Evolutionary conservation across 2,329 filamentous ascomycete species (phyloP), one percentile per base, ranked within the genome.

Genomic region (Cercospora berteroae): DNA sequence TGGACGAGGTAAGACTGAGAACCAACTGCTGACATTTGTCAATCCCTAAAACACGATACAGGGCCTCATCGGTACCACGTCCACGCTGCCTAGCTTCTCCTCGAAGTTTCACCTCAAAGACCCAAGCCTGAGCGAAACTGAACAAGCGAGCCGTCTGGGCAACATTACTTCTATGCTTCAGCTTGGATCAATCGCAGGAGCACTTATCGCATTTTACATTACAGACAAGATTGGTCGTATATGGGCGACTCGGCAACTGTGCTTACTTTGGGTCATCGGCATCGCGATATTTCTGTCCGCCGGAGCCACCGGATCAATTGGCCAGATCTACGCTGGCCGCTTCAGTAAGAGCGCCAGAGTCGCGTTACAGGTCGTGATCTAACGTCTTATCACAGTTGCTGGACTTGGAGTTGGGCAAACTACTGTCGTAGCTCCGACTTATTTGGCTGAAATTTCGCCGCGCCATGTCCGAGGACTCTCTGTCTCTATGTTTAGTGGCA

Each of bases 121-220:
- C 1, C 88, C 88, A 73, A 81, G 79, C 56, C 73, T 78, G 20
- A 67, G 18, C 23, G 81, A 85, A 75, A 48, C 33, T 8, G 88
- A 89, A 68, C 88, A 91, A 77, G 88, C 90, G 80, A 88, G 90
- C 50, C 69, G 72, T 8, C 69, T 76, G 12, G 72, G 70, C n/a
- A 94, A 94, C 77, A 90, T 94, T 64, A 90, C 90, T 1, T 86
- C 89, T 58, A 94, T 94, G 91, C 91, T 94, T 0, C 91, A 93
- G 79, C 87, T 93, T 73, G 91, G 91, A 25, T 90, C 87, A 25
- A 90, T 94, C 31, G 88, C 83, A 4, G 91, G 91, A 52, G 89
- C 90, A 31, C 82, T 92, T 33, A 83, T 89, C 70, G 84, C 84
- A 4, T 77, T 77, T 66, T 72, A 70, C 64, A 66, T 77, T n/a